These are phyloP conservation scores for Henckelia pumila DNA, from an alignment of 257 asterid species.

Conservation along the genomic window DNA sequence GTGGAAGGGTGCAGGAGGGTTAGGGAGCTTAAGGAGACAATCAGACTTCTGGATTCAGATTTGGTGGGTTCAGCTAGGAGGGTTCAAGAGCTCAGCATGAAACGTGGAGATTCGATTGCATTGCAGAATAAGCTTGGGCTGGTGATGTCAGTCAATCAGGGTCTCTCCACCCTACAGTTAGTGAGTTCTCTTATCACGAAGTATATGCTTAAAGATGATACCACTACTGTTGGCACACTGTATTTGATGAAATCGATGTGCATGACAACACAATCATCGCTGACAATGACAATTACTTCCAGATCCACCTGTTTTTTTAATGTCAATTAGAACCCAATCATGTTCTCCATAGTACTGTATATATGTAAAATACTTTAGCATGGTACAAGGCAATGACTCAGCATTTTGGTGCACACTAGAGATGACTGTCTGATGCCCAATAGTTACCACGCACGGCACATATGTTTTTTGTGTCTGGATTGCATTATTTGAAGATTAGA, in stretches of 20 bases:
- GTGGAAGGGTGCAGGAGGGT: constrained; percentile 78
- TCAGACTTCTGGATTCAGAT: constrained; percentile 67
- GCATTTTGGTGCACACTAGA: neutral
- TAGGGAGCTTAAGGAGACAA: constrained; percentile 84
- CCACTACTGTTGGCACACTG: constrained; percentile 2
- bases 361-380: neutral
- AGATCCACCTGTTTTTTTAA: neutral
- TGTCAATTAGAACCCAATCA: neutral
- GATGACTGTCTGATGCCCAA: neutral
- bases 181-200: constrained; percentile 37
- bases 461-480: neutral
- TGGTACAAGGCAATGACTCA: neutral
- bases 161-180: constrained; percentile 83
- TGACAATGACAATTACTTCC: neutral
- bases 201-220: neutral
- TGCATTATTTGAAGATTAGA: too few relatives aligned
- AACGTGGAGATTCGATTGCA: constrained; percentile 58
- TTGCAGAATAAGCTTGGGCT: constrained; percentile 78
- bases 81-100: constrained; percentile 71
- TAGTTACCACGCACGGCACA: neutral
- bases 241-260: neutral
- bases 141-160: constrained; percentile 89
- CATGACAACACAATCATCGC: neutral
- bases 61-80: constrained; percentile 85
- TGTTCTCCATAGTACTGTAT: neutral